A percentile compares a stretch with the other conserved stretches of the same genome.
phyloP scores from a whole-genome alignment of 2,329 filamentous ascomycete genomes.

The Triangularia setosa region DNA sequence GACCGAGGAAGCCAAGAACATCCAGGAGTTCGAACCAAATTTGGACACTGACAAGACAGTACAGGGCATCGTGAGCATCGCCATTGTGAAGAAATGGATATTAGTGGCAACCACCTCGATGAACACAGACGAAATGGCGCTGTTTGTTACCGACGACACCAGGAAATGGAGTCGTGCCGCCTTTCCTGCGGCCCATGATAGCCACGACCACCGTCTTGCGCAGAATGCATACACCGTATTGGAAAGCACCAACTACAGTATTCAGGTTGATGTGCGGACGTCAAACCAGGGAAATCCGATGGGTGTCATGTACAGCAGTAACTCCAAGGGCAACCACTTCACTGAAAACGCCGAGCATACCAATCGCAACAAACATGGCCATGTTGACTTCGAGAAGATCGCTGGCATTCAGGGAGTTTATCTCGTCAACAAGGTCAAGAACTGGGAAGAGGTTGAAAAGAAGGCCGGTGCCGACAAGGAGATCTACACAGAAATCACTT shows the following conservation, averaged over 20 bases:
- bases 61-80: slow-evolving; percentile 75
- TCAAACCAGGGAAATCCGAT: slow-evolving; percentile 62
- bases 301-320: slow-evolving; percentile 90
- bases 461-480: slow-evolving; percentile 55
- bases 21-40: slow-evolving; percentile 69
- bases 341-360: slow-evolving; percentile 88
- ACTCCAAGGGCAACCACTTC: slow-evolving; percentile 96
- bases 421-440: slow-evolving; percentile 83
- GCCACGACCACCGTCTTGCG: slow-evolving; percentile 65
- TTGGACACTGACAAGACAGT: slow-evolving; percentile 71
- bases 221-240: slow-evolving; percentile 90
- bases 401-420: slow-evolving; percentile 88
- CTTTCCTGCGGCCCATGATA: slow-evolving; percentile 57
- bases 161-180: slow-evolving; percentile 86
- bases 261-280: slow-evolving; percentile 91
- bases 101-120: slow-evolving; percentile 76
- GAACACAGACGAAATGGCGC: slow-evolving; percentile 82
- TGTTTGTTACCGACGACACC: slow-evolving; percentile 84
- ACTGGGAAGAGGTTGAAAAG: slow-evolving; percentile 70
- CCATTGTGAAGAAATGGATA: slow-evolving; percentile 79
- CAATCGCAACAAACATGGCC: slow-evolving; percentile 71
- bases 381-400: slow-evolving; percentile 95
- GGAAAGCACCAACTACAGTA: slow-evolving; percentile 95
- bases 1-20: slow-evolving; percentile 39
- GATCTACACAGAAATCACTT: slow-evolving; percentile 78